Conservation (phyloP, 2,329 filamentous ascomycete species). For the Phaeomoniella chlamydospora region DNA sequence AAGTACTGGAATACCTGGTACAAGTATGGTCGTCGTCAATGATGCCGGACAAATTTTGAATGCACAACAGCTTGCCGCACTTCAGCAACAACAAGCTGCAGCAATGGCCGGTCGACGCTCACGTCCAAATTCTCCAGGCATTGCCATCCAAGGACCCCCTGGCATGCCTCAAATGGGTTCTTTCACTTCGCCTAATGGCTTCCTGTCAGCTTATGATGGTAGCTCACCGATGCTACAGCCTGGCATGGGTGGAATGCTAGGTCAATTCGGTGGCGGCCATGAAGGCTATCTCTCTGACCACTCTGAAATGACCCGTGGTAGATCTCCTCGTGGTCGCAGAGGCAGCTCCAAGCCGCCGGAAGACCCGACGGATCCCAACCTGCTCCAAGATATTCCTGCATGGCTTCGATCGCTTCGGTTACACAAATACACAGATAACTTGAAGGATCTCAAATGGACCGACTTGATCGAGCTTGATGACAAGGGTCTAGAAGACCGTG, state of each 20-base stretch:
- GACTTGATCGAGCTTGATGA: slow-evolving; percentile 87
- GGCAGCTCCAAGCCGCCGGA: slow-evolving; percentile 96
- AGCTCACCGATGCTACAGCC: slow-evolving; percentile 55
- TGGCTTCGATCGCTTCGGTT: slow-evolving; percentile 90
- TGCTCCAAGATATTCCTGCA: slow-evolving; percentile 87
- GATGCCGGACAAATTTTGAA: slow-evolving; percentile 79
- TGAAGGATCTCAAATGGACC: slow-evolving; percentile 95
- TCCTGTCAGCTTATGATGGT: slow-evolving; percentile 75
- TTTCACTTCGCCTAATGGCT: slow-evolving; percentile 85
- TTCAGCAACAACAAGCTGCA: slow-evolving; percentile 47
- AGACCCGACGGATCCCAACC: slow-evolving; percentile 79
- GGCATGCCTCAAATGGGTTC: slow-evolving; percentile 36
- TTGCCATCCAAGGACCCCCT: slow-evolving; percentile 59
- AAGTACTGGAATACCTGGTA: slow-evolving; percentile 47
- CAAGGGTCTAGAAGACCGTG: slow-evolving; percentile 78
- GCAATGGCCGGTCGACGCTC: slow-evolving; percentile 56
- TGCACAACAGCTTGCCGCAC: slow-evolving; percentile 67
- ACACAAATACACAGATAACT: slow-evolving; percentile 97
- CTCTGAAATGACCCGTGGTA: slow-evolving; percentile 76
- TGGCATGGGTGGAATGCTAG: slow-evolving; percentile 56
- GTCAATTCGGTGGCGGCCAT: slow-evolving; percentile 55
- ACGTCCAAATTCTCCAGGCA: slow-evolving; percentile 75
- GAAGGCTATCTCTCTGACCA: slow-evolving; percentile 91
- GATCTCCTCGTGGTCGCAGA: slow-evolving; percentile 79
- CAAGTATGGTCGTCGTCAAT: slow-evolving; percentile 87